Percentiles rank a stretch among this genome's conserved stretches.
Conservation (phyloP, 2,329 filamentous ascomycete genomes). For the Aspergillus luchuensis region DNA sequence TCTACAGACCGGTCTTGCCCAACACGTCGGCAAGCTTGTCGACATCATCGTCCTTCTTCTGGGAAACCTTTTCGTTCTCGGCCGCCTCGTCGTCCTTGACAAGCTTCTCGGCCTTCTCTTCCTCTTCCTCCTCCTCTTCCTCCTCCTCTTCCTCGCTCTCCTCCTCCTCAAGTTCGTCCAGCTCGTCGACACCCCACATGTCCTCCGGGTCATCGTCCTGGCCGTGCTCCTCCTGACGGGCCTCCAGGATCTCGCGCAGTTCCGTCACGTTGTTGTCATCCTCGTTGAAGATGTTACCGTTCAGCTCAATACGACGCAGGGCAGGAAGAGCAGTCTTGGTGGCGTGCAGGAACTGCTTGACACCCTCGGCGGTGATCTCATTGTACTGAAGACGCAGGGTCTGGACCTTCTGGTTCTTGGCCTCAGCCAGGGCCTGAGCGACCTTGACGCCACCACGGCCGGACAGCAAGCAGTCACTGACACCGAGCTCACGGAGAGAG, state of each 20-base stretch:
- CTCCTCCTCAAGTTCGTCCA: conserved; percentile 80
- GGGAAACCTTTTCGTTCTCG: conserved; percentile 64
- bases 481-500: conserved; percentile 76
- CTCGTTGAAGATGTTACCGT: conserved; percentile 92
- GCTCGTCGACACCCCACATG: conserved; percentile 80
- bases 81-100: conserved; percentile 65
- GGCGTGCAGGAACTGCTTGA: conserved; percentile 71
- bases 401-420: conserved; percentile 77
- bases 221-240: conserved; percentile 71
- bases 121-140: conserved; percentile 58
- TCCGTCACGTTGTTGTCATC: conserved; percentile 72
- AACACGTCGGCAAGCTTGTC: conserved; percentile 77
- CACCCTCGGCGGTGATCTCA: conserved; percentile 77
- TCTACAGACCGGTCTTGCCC: conserved; percentile 62
- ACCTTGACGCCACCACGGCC: conserved; percentile 75
- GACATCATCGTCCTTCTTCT: conserved; percentile 77
- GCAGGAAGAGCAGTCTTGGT: conserved; percentile 69
- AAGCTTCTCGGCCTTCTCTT: conserved; percentile 62
- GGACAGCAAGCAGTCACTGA: conserved; percentile 84
- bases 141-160: conserved; percentile 70
- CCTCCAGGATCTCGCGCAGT: conserved; percentile 71
- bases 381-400: conserved; percentile 87
- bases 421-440: conserved; percentile 70
- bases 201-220: conserved; percentile 70
- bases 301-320: conserved; percentile 84